Evolutionary conservation across 2,329 filamentous ascomycete species (phyloP).

Genomic region (Claviceps arundinis): DNA sequence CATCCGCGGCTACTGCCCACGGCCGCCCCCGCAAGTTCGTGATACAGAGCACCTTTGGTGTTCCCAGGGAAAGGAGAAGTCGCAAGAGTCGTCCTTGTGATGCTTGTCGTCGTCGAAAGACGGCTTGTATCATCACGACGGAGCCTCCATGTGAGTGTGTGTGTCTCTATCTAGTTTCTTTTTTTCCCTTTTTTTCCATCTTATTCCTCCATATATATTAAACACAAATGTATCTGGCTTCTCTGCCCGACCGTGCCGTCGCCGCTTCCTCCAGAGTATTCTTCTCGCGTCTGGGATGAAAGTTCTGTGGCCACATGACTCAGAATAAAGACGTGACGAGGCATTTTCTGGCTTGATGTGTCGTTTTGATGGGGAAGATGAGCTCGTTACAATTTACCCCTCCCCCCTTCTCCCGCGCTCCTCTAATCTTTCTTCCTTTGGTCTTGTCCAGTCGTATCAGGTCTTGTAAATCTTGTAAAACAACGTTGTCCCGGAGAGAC

Average conservation of each 20-base stretch:
- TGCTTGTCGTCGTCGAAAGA: slow-evolving; percentile 30
- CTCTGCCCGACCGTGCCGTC: neutral
- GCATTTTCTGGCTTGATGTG: too few relatives aligned
- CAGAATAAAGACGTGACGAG: too few relatives aligned
- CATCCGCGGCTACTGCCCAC: neutral
- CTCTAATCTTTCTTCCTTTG: too few relatives aligned
- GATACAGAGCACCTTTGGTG: slow-evolving; percentile 28
- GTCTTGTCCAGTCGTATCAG: too few relatives aligned
- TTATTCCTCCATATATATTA: neutral
- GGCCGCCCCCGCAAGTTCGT: slow-evolving; percentile 22
- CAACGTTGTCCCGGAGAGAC: neutral
- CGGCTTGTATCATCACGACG: slow-evolving; percentile 31
- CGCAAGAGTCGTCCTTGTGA: slow-evolving; percentile 34
- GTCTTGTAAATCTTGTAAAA: too few relatives aligned
- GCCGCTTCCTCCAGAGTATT: too few relatives aligned
- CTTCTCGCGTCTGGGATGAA: too few relatives aligned
- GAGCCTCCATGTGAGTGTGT: slow-evolving; percentile 28
- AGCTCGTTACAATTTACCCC: too few relatives aligned
- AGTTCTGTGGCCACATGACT: too few relatives aligned
- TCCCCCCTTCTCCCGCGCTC: too few relatives aligned
- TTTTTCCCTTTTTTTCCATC: neutral
- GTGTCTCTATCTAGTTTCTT: neutral
- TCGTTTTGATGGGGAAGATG: too few relatives aligned
- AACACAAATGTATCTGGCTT: neutral
- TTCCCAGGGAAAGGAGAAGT: slow-evolving; percentile 26